phyloP scores from a whole-genome alignment of 441 rosid species.

The Jatropha podagrica region DNA sequence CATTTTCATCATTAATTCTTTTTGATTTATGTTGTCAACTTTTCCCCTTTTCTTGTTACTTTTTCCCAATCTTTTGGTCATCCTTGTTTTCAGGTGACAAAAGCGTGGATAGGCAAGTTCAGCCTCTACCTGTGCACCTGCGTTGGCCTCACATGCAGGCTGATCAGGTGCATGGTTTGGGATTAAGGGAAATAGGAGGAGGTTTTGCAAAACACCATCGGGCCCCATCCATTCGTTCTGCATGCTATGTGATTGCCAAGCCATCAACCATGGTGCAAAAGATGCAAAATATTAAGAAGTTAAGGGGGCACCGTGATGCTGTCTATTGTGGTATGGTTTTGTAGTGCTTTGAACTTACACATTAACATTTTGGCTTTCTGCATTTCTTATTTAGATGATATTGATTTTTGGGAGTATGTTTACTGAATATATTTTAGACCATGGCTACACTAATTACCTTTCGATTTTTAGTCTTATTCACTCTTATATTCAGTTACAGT shows the following conservation, averaged over 20 bases:
- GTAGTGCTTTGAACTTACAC: constrained; percentile 23
- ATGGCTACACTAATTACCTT: not conserved
- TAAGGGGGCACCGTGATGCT: constrained; percentile 96
- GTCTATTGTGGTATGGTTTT: constrained; percentile 91
- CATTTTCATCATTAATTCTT: not conserved
- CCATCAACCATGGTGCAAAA: constrained; percentile 92
- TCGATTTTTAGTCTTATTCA: not conserved
- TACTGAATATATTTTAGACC: not conserved
- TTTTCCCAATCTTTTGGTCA: constrained; percentile 19
- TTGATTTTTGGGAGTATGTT: not conserved
- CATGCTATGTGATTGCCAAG: constrained; percentile 89
- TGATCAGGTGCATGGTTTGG: constrained; percentile 84
- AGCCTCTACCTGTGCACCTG: constrained; percentile 56
- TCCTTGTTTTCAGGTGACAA: constrained; percentile 47
- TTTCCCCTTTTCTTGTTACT: constrained; percentile 1
- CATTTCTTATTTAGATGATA: constrained; percentile 9
- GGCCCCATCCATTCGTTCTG: constrained; percentile 85
- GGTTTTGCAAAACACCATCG: constrained; percentile 96
- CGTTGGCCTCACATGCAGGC: constrained; percentile 95
- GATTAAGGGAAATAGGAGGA: constrained; percentile 96
- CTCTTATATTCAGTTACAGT: not conserved
- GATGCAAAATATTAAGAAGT: constrained; percentile 87
- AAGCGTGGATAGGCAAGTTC: constrained; percentile 40
- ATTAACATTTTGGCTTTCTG: constrained; percentile 10
- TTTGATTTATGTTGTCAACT: not conserved